Conservation (phyloP, 306 rosid species). For the Hippophae tibetana region DNA sequence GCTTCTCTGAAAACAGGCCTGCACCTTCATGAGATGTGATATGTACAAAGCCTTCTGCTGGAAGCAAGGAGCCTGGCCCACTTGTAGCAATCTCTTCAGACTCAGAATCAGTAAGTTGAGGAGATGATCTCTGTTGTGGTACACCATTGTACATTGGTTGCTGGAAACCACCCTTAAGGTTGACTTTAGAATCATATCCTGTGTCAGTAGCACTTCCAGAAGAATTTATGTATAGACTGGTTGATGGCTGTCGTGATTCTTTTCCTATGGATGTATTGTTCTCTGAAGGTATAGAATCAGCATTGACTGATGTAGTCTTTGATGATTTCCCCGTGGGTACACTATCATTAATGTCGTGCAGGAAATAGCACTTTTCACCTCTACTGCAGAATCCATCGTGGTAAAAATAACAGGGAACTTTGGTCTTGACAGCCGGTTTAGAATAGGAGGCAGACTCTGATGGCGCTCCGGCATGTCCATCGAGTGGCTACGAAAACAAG, state of each 20-base stretch:
- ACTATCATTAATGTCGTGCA: slow-evolving; percentile 41
- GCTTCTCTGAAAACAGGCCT: slow-evolving; percentile 51
- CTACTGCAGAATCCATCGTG: slow-evolving; percentile 70
- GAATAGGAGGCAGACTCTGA: slow-evolving; percentile 46
- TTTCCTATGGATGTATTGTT: slow-evolving; percentile 30
- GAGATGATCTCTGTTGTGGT: slow-evolving; percentile 19
- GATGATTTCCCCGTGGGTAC: slow-evolving; percentile 26
- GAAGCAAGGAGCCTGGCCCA: slow-evolving; percentile 28
- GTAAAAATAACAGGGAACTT: slow-evolving; percentile 66
- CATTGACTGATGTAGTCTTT: slow-evolving; percentile 33
- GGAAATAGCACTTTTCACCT: slow-evolving; percentile 66
- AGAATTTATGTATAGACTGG: slow-evolving; percentile 18
- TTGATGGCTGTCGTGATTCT: slow-evolving; percentile 24
- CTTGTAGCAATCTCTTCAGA: slow-evolving; percentile 30
- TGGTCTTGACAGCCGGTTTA: slow-evolving; percentile 45
- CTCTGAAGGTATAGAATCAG: slow-evolving; percentile 27
- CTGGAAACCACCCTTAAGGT: slow-evolving; percentile 27
- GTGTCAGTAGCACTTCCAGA: slow-evolving; percentile 27
- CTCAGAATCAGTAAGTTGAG: slow-evolving; percentile 28
- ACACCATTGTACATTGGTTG: slow-evolving; percentile 22
- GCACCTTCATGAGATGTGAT: slow-evolving; percentile 24
- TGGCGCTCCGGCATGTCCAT: slow-evolving; percentile 39
- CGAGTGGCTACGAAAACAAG: slow-evolving; percentile 57
- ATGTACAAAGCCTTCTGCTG: slow-evolving; percentile 27
- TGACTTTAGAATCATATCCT: slow-evolving; percentile 18